Evolutionary conservation across 2,329 filamentous ascomycete genomes (phyloP), one percentile per base, ranked within the genome.

Genomic region (Cladosporium sp.): DNA sequence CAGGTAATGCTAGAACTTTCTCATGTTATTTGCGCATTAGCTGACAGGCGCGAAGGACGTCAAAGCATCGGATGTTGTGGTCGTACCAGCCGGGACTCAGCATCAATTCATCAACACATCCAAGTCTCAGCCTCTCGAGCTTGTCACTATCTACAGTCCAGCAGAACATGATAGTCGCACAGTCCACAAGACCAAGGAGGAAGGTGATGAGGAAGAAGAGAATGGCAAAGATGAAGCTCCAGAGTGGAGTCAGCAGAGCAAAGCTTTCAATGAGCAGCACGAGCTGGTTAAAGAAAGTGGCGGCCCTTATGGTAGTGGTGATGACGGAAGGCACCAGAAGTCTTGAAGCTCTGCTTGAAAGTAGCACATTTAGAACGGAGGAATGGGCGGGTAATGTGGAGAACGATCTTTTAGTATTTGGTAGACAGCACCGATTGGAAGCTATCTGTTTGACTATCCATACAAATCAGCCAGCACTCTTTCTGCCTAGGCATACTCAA

Each of bases 81-180:
- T 84, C 43, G 81, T 85, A 2, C 82, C 82, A 0, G 82, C 82
- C 0, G 82, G 82, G 0, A 84, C 81, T 2, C 78, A 81, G 63
- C 81, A 84, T 61, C 80, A 84, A 60, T 84, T 85, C 62, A 68
- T 84, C 43, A 84, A 83, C 51, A 80, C 72, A 2, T 62, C 59
- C 16, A 80, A 81, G 1, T 71, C 77, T 0, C 73, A 74, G 43
- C 80, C 81, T 2, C 62, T 84, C 45, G 78, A 83, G 56, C 62
- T 85, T 32, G 78, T 84, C 43, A 84, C 81, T 0, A 76, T 84
- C 4, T 85, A 84, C 62, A 74, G 74, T 11, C 80, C 80, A 0
- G 80, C 80, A 0, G 81, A 85, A 66, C 81, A 85, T 62, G 72
- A 78, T 52, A 70, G 78, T 3, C 75, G 71, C 11, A 78, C 77